Evolutionary conservation across 164 flowering plant species (phyloP), one percentile per base, ranked within the genome.

Genomic region (Chloranthus sessilifolius): DNA sequence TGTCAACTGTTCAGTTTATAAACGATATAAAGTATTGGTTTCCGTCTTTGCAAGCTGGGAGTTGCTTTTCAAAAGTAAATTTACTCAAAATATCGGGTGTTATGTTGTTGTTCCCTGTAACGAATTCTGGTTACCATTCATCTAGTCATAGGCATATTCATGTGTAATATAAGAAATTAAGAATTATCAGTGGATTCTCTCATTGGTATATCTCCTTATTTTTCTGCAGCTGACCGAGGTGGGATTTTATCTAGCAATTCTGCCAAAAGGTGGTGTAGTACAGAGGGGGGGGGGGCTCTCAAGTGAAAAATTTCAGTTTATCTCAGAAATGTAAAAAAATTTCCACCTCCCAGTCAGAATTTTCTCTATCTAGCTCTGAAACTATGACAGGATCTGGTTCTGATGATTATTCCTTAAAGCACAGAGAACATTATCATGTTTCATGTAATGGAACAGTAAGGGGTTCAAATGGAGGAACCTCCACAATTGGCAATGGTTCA

Each of bases 401-500:
- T 43, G 77, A 74, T 37, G 33, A 52, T 58, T 64, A 47, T 49
- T 54, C 61, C 30, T 17, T 62, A 26, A 75, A 61, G 65, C 62
- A 48, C 47, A 65, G 78, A 58, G 34, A 43, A 52, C 63, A 52
- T 41, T 74, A 79, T 47, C 76, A 80, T 38, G 52, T 74, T 49
- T 74, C 79, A 44, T 63, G 42, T 28, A 61, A 74, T 67, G 74
- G 63, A 46, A 36, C 53, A 34, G 68, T 69, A 49, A 58, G 54
- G 39, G 55, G 69, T 66, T 63, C 69, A 36, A 24, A 55, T 45
- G 46, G 52, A 47, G 64, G 66, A 50, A 40, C 29, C 23, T 30
- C 42, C 44, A 12, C 35, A 41, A 53, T 14, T 25, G 48, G 47
- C 29, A 48, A 66, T 47, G 59, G 63, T 43, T 69, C 63, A 22